Percentiles rank a stretch among this genome's conserved stretches.
These are phyloP conservation scores for Monosporozyma yasuniensis DNA, from an alignment of 805 yeast genomes.

Conservation along the genomic window DNA sequence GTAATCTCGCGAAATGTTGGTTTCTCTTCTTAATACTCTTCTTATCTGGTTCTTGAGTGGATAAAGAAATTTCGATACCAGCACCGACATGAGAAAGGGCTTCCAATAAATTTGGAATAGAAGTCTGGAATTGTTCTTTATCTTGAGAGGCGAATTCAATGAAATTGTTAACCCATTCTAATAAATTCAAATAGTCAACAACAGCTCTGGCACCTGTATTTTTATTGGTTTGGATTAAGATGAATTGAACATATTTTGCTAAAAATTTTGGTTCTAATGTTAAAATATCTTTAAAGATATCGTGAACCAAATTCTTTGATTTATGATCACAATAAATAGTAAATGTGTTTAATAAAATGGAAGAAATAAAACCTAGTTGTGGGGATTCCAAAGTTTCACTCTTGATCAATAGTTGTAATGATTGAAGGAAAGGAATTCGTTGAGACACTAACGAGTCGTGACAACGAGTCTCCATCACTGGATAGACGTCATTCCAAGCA, in stretches of 20 bases:
- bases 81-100: slow-evolving; percentile 30
- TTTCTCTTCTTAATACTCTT: slow-evolving; percentile 22
- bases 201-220: slow-evolving; percentile 39
- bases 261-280: slow-evolving; percentile 28
- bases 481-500: slow-evolving; percentile 21
- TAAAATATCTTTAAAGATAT: slow-evolving; percentile 34
- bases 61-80: slow-evolving; percentile 21
- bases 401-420: slow-evolving; percentile 14
- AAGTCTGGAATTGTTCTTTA: slow-evolving; percentile 20
- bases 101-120: slow-evolving; percentile 34
- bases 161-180: slow-evolving; percentile 47
- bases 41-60: slow-evolving; percentile 18
- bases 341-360: slow-evolving; percentile 39
- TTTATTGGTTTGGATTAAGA: slow-evolving; percentile 28
- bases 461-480: slow-evolving; percentile 13
- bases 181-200: slow-evolving; percentile 46
- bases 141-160: slow-evolving; percentile 17
- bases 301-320: slow-evolving; percentile 37
- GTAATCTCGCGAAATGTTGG: slow-evolving; percentile 34
- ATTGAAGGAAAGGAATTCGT: slow-evolving; percentile 24
- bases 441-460: slow-evolving; percentile 19
- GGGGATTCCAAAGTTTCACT: slow-evolving; percentile 12
- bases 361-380: slow-evolving; percentile 27
- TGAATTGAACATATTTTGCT: slow-evolving; percentile 33
- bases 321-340: slow-evolving; percentile 41